Base-by-base conservation (phyloP, 805 yeast genomes). In the Zygotorulaspora chibaensis region DNA sequence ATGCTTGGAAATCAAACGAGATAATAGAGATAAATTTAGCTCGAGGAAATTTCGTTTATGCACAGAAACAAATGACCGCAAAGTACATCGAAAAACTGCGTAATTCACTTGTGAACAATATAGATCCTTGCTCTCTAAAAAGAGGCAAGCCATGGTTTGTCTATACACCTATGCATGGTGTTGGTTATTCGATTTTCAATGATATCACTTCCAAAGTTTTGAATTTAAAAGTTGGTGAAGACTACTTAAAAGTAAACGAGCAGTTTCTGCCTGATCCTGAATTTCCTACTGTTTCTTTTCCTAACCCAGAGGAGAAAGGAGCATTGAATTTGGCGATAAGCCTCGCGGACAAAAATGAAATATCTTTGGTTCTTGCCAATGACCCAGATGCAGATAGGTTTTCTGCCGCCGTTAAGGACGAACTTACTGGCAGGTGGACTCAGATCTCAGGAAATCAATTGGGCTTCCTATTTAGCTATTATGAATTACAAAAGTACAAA, bases 341-440 rank as follows among this genome's bases (percentile, higher is more conserved):
- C 8, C 62, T 66, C 2, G 97, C 96, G 0, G 55, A 57, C 5
- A 43, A 52, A 1, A 61, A 66, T 2, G 72, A 72, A 0, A 63
- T 75, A 18, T 61, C 68, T 2, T 61, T 88, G 26, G 91, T 91
- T 1, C 57, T 91, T 2, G 96, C 96, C 1, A 91, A 84, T 63
- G 99, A 91, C 60, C 99, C 99, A 0, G 99, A 91, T 66, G 99
- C 98, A 0, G 99, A 91, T 63, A 72, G 99, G 48, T 91, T 91
- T 59, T 83, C 93, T 7, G 84, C 79, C 8, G 96, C 96, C 0
- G 75, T 85, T 15, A 80, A 77, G 35, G 46, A 54, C 3, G 55
- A 51, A 2, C 42, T 53, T 2, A 37, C 46, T 2, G 72, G 71
- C 11, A 47, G 57, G 12, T 90, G 96, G 95, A 69, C 65, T 45